Evolutionary conservation across 2,329 filamentous ascomycete species (phyloP).

Genomic region (Stagonosporopsis rhizophila): DNA sequence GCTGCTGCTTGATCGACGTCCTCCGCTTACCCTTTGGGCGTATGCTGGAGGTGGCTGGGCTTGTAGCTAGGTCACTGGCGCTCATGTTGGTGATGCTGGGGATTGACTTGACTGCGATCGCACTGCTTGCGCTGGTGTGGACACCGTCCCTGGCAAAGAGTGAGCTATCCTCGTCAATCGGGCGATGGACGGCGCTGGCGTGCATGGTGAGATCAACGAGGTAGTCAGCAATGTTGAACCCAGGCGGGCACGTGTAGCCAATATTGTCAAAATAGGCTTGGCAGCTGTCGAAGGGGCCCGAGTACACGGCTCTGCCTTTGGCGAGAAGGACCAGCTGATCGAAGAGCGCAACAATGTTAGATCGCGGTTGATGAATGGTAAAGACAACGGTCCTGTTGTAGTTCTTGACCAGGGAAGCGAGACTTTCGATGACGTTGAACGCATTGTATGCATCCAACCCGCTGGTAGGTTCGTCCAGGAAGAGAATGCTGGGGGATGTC

Average conservation of each 20-base stretch:
- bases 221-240: slow-evolving; percentile 99
- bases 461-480: slow-evolving; percentile 96
- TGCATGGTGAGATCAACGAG: slow-evolving; percentile 98
- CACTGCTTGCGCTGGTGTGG: slow-evolving; percentile 82
- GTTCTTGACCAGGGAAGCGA: slow-evolving; percentile 91
- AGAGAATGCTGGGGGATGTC: slow-evolving; percentile 95
- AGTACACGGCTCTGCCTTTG: slow-evolving; percentile 89
- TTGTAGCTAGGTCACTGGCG: slow-evolving; percentile 65
- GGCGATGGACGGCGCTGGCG: slow-evolving; percentile 67
- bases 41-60: slow-evolving; percentile 65
- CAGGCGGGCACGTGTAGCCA: slow-evolving; percentile 90
- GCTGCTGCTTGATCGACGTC: slow-evolving; percentile 81
- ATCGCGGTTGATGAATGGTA: slow-evolving; percentile 96
- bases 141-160: slow-evolving; percentile 67
- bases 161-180: slow-evolving; percentile 63
- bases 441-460: slow-evolving; percentile 96
- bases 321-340: slow-evolving; percentile 92
- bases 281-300: slow-evolving; percentile 85
- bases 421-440: slow-evolving; percentile 95
- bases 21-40: slow-evolving; percentile 74
- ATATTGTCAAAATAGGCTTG: slow-evolving; percentile 92
- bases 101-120: slow-evolving; percentile 87
- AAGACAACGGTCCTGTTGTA: slow-evolving; percentile 98
- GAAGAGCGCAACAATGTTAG: slow-evolving; percentile 97
- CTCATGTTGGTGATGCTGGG: slow-evolving; percentile 81